These are phyloP conservation scores for Craterostigma plantagineum DNA, from an alignment of 257 asterid genomes.

Conservation along the genomic window DNA sequence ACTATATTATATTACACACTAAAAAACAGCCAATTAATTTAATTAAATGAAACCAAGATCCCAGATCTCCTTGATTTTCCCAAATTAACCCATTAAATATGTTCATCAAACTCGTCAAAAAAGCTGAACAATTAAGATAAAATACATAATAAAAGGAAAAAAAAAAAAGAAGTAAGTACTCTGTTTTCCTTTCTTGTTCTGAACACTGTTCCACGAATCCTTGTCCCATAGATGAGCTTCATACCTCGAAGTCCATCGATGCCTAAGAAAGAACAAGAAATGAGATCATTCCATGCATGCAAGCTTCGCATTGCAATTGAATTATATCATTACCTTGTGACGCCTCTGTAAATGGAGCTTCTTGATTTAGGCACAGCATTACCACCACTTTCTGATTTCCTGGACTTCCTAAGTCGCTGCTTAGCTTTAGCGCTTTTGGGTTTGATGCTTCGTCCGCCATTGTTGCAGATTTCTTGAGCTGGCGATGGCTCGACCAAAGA, in stretches of 20 bases:
- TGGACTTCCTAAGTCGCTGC: constrained; percentile 13
- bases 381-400: constrained; percentile 18
- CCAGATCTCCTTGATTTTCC: constrained; percentile 41
- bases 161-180: constrained; percentile 17
- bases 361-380: constrained; percentile 33
- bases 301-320: background rate
- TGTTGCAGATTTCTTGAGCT: background rate
- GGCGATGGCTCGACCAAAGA: constrained; percentile 34
- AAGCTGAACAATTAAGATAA: background rate
- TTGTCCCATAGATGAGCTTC: constrained; percentile 98
- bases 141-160: background rate
- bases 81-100: constrained; percentile 3
- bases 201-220: constrained; percentile 52
- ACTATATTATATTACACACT: background rate
- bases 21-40: constrained; percentile 3
- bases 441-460: constrained; percentile 3
- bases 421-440: constrained; percentile 8
- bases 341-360: constrained; percentile 89
- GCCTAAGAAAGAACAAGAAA: constrained; percentile 28
- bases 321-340: constrained; percentile 46
- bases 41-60: constrained; percentile 15
- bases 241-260: constrained; percentile 75
- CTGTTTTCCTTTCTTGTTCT: constrained; percentile 82
- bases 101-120: background rate
- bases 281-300: background rate